Base-by-base conservation (phyloP, 495 filamentous ascomycete genomes). In the Penicillium antarcticum region DNA sequence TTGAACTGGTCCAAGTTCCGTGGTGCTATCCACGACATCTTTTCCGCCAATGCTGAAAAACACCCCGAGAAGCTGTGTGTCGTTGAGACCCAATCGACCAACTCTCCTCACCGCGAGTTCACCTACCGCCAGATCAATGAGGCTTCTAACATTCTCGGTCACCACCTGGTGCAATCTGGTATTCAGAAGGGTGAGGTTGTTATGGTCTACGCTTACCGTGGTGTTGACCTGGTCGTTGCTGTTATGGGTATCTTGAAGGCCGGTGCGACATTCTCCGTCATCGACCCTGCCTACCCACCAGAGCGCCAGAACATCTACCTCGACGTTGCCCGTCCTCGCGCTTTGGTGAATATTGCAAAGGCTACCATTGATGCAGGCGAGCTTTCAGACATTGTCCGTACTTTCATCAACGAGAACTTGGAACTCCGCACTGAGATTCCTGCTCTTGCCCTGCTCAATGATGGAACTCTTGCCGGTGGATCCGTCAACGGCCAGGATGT, bases 91-190 rank as follows among this genome's bases (percentile, higher is more conserved):
- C 80, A 80, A 36, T 83, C 83, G 5, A 77, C 71, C 18, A 78
- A 65, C 1, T 74, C 79, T 1, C 75, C 86, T 4, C 63, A 77
- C 40, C 76, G 92, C 42, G 66, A 76, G 24, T 97, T 96, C 62
- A 95, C 87, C 3, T 98, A 98, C 68, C 70, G 72, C 50, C 89
- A 96, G 60, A 96, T 98, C 53, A 82, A 91, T 63, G 85, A 95
- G 68, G 87, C 87, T 1, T 87, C 88, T 10, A 95, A 95, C 61
- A 77, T 82, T 10, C 72, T 97, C 4, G 87, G 87, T 8, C 87
- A 92, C 68, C 79, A 94, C 60, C 74, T 97, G 23, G 78, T 90
- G 36, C 71, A 82, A 26, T 76, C 80, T 48, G 92, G 92, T 21
- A 74, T 91, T 45, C 75, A 86, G 34, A 76, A 83, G 48, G 92